A percentile compares a stretch with the other conserved stretches of the same genome.
These are phyloP conservation scores for Guillardia theta DNA, from an alignment of 78 protist genomes.

Conservation along the genomic window DNA sequence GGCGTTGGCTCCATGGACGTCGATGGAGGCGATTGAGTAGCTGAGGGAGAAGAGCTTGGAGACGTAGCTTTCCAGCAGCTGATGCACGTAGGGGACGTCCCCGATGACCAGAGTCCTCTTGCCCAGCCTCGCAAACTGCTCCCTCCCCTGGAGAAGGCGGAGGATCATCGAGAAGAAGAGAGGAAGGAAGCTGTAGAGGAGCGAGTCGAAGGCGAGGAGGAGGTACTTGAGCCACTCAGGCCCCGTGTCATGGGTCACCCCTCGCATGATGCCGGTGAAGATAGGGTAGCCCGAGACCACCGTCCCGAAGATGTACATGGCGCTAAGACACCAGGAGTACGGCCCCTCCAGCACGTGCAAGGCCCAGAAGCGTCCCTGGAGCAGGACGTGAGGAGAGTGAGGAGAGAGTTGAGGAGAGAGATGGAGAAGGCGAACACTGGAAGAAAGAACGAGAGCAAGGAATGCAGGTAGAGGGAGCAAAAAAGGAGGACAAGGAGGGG, in stretches of 20 bases:
- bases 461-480: no score
- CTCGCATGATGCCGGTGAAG: neutral
- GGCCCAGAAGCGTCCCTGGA: conserved; percentile 1
- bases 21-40: conserved; percentile 40
- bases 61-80: conserved; percentile 22
- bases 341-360: conserved; percentile 21
- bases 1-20: neutral
- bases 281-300: neutral
- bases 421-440: no score
- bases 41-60: conserved; percentile 43
- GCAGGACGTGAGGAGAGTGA: no score
- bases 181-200: neutral
- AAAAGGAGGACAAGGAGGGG: no score
- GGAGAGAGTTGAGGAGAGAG: no score
- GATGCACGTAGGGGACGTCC: conserved; percentile 30
- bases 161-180: neutral
- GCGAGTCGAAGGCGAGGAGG: neutral
- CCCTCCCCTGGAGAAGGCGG: neutral
- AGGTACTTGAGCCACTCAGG: neutral
- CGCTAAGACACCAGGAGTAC: neutral
- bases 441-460: no score
- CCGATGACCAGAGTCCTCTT: neutral
- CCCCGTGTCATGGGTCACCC: neutral
- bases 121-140: neutral
- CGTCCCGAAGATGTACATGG: neutral